Base-by-base conservation (phyloP, 352 stramenopile genomes). In the Phytophthora lateralis region DNA sequence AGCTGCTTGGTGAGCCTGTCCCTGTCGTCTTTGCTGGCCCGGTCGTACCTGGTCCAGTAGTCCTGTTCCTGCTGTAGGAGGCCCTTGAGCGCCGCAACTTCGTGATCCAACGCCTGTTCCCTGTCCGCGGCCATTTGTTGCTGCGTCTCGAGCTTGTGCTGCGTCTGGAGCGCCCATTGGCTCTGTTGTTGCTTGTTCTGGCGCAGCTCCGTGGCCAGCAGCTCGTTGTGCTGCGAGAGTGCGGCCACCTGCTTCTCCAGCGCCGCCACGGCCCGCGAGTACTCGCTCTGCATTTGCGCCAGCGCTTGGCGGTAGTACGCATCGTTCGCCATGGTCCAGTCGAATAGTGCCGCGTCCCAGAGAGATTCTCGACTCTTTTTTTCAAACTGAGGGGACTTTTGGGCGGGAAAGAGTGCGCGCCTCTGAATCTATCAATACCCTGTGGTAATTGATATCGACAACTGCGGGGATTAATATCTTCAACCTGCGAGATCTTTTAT, bases 241-340 rank as follows among this genome's bases (percentile, higher is more conserved):
- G 66, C 52, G 47, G 59, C 43, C 20, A 85, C 58, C 46, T 87
- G 80, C 60, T 83, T 80, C 69, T 92, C 82, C 21, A 90, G 54
- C 27, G 82, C 79, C 18, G 55, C 26, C 7, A 86, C 73, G 0
- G 82, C 75, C 38, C 75, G 75, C 45, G 61, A 24, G 39, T 88
- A 90, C 60, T 90, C 82, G 66, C 51, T 65, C 75, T 88, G 80
- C 63, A 92, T 78, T 65, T 85, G 75, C 53, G 63, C 47, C 59
- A 89, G 24, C 42, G 88, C 43, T 10, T 79, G 70, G 24, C 79
- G 76, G 67, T 89, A 86, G 50, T 79, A 65, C 26, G 66, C 65
- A 43, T 80, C 60, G 50, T 53, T 45, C 18, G 51, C 52, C 54
- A 71, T 73, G 6, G 21, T 32, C 12, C 29, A 41, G 12, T 15